phyloP scores from a whole-genome alignment of 2,329 filamentous ascomycete species.

The Phoma sp. region DNA sequence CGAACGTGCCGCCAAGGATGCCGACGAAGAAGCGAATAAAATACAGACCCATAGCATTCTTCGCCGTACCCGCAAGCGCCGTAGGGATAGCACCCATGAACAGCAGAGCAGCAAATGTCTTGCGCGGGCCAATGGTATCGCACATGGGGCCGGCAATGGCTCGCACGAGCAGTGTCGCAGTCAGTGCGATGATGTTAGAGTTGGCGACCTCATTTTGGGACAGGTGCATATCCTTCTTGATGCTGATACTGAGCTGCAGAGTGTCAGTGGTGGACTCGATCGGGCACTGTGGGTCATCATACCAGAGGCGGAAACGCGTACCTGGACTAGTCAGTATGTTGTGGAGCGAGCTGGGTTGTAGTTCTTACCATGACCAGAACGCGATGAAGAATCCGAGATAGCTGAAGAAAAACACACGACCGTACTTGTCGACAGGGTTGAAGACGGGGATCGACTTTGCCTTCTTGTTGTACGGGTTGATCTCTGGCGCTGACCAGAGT shows the following conservation, averaged over 20 bases:
- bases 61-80: conserved; percentile 79
- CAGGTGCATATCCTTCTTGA: conserved; percentile 78
- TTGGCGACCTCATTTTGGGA: conserved; percentile 76
- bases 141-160: conserved; percentile 82
- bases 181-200: conserved; percentile 85
- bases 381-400: conserved; percentile 87
- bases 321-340: conserved; percentile 53
- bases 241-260: conserved; percentile 59
- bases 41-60: conserved; percentile 71
- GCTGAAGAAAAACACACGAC: conserved; percentile 87
- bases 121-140: conserved; percentile 80
- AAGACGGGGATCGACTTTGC: conserved; percentile 79
- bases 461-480: conserved; percentile 86
- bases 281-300: conserved; percentile 31
- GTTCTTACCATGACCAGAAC: conserved; percentile 76
- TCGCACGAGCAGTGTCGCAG: conserved; percentile 69
- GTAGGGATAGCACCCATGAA: conserved; percentile 80
- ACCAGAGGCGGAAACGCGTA: conserved; percentile 89
- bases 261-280: conserved; percentile 51
- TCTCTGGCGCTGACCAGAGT: conserved; percentile 63
- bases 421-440: conserved; percentile 80
- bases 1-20: conserved; percentile 78
- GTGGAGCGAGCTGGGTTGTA: conserved; percentile 7
- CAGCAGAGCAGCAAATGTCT: conserved; percentile 79
- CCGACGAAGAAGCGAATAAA: conserved; percentile 80